Conservation (phyloP, 2,329 filamentous ascomycete species). For the Penicillium freii region DNA sequence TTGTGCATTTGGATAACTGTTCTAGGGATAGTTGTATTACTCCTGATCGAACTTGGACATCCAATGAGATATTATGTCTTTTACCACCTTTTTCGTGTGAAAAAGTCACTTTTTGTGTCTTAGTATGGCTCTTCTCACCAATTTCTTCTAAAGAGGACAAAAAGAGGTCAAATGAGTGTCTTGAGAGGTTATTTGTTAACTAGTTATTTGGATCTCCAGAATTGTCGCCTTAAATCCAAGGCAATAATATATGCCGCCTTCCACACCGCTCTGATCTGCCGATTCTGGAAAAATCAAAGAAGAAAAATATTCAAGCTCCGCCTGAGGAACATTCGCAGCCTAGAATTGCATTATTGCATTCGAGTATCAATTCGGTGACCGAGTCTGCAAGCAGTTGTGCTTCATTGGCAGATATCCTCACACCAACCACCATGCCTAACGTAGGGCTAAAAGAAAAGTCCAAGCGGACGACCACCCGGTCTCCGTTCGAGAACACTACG, state of each 20-base stretch:
- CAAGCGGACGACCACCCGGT: slow-evolving; percentile 24
- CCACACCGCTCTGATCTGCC: slow-evolving; percentile 33
- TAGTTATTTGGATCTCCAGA: too few species aligned
- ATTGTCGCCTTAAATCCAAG: slow-evolving; percentile 1
- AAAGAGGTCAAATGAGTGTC: not conserved
- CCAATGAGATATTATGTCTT: too few species aligned
- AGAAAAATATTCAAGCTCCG: slow-evolving; percentile 36
- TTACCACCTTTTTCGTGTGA: not conserved
- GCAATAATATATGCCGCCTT: slow-evolving; percentile 21
- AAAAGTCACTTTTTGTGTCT: not conserved
- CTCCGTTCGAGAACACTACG: slow-evolving; percentile 25
- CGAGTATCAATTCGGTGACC: not conserved
- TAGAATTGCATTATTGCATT: slow-evolving; percentile 5
- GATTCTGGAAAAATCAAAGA: slow-evolving; percentile 25
- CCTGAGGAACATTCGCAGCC: slow-evolving; percentile 13
- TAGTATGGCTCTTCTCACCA: not conserved
- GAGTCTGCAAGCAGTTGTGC: not conserved
- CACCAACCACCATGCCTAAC: slow-evolving; percentile 27
- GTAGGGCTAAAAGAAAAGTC: slow-evolving; percentile 31
- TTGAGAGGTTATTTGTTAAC: too few species aligned
- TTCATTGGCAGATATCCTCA: not conserved
- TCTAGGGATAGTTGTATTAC: not conserved
- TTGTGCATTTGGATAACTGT: not conserved
- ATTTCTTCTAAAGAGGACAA: not conserved
- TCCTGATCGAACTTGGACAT: too few species aligned